Evolutionary conservation across 1,284 basidiomycete species (phyloP).

Genomic region (Tylopilus sp.): DNA sequence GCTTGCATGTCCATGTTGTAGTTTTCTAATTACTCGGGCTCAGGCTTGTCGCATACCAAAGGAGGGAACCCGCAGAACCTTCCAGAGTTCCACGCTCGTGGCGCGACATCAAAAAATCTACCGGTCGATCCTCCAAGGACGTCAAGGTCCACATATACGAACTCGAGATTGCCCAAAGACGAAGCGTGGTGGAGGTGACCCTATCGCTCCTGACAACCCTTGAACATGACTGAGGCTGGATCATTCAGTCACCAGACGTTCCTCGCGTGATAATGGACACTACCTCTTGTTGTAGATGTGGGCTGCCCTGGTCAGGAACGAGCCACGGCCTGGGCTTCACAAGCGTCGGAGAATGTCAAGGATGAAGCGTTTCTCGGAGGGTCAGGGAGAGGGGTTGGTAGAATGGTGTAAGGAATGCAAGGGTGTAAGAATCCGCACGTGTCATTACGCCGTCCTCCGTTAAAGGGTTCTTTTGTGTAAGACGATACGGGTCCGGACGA

Average conservation of each 20-base stretch:
- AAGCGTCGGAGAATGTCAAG: conserved; percentile 95
- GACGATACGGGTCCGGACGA: conserved; percentile 38
- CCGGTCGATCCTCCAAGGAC: conserved; percentile 92
- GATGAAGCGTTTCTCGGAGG: conserved; percentile 79
- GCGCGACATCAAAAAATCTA: conserved; percentile 69
- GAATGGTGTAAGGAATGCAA: conserved; percentile 48
- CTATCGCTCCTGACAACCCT: conserved; percentile 86
- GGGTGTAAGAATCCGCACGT: conserved; percentile 50
- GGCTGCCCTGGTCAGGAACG: conserved; percentile 77
- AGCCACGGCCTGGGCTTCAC: conserved; percentile 90
- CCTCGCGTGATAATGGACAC: conserved; percentile 22
- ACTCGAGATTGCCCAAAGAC: conserved; percentile 72
- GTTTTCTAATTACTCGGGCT: conserved; percentile 64
- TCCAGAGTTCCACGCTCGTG: conserved; percentile 83
- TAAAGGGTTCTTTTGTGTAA: conserved; percentile 26
- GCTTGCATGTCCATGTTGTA: conserved; percentile 65
- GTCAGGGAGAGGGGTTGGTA: conserved; percentile 59
- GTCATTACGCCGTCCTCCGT: conserved; percentile 27
- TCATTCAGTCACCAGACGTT: neutral
- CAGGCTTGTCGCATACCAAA: conserved; percentile 52
- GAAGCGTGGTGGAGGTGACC: conserved; percentile 80
- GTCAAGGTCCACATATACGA: conserved; percentile 87
- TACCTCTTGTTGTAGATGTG: conserved; percentile 74
- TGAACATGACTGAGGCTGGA: conserved; percentile 81
- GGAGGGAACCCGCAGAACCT: conserved; percentile 78